Base-by-base conservation (phyloP, 306 rosid genomes). In the Adenanthera pavonina region DNA sequence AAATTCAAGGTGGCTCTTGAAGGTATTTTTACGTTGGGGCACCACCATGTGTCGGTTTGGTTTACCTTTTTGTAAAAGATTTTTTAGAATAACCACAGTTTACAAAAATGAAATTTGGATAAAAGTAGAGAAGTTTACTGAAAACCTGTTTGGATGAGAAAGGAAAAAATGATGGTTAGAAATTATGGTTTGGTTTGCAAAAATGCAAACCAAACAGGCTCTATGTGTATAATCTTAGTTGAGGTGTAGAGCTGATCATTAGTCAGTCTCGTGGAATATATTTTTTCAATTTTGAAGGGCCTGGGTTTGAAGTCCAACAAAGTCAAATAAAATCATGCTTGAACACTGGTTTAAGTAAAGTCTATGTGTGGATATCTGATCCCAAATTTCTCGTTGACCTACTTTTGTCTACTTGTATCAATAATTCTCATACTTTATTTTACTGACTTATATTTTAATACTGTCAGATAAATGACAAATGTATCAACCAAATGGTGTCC, bases 381-480 rank as follows among this genome's bases (percentile, higher is more conserved):
- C 72, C 44, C 52, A 38, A 46, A 16, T 75, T 76, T 34, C 49
- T 49, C 33, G 41, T 4, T 34, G 61, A 43, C 80, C 48, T 4
- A 25, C 65, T 41, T 41, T 46, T 80, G 66, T 33, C 67, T 44
- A 15, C 80, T 38, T 65, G 43, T 68, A 60, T 60, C 70, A 56
- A 47, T 65, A 53, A 80, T 80, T 84, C 75, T n/a, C 46, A 49
- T 84, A 48, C 44, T 73, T 72, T 67, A 41, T 85, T 54, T 34
- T 47, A 41, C 79, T 82, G 36, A 51, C 78, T 84, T 75, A 38
- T 69, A 6, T 69, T 48, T 76, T 11, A 69, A 67, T 47, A 43
- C 60, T 77, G 46, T 72, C 85, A 92, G 92, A 81, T 92, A 82
- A 85, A 91, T 91, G 94, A 82, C 81, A 90, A 84, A 86, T 89